phyloP scores from a whole-genome alignment of 257 asterid genomes.

The Salvia splendens region DNA sequence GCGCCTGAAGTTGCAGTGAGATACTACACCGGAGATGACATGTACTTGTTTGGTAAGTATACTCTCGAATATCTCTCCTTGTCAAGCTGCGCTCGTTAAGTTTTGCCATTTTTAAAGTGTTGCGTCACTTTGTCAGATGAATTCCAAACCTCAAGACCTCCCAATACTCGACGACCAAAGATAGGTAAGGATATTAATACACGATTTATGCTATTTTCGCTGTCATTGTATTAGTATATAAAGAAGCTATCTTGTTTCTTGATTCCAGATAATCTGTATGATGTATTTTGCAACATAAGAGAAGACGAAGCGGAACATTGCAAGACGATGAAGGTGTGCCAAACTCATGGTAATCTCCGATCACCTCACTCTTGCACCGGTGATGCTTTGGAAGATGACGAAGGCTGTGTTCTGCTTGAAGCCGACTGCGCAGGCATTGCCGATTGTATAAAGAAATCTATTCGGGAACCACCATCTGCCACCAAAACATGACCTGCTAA shows the following conservation, averaged over 20 bases:
- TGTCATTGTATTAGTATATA: no score
- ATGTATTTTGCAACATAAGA: constrained; percentile 80
- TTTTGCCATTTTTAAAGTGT: constrained; percentile 4
- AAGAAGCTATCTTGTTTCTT: background rate
- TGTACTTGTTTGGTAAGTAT: constrained; percentile 87
- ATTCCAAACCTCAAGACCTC: constrained; percentile 82
- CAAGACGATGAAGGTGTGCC: constrained; percentile 98
- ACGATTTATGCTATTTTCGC: background rate
- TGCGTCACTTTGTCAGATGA: constrained; percentile 60
- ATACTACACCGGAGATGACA: constrained; percentile 86
- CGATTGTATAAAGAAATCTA: constrained; percentile 72
- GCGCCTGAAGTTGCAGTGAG: constrained; percentile 75
- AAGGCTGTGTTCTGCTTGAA: constrained; percentile 45
- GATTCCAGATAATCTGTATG: constrained; percentile 75
- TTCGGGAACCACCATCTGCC: constrained; percentile 44
- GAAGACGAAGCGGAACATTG: constrained; percentile 99
- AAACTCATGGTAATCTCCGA: constrained; percentile 79
- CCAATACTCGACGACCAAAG: constrained; percentile 80
- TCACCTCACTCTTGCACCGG: constrained; percentile 70
- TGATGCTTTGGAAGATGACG: constrained; percentile 40
- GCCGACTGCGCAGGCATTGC: constrained; percentile 75
- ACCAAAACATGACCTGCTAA: constrained; percentile 18
- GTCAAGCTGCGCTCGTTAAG: background rate
- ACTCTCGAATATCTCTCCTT: constrained; percentile 13
- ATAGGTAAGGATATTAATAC: constrained; percentile 59